phyloP scores from a whole-genome alignment of 2,329 filamentous ascomycete genomes.

The Pseudonectria foliicola region DNA sequence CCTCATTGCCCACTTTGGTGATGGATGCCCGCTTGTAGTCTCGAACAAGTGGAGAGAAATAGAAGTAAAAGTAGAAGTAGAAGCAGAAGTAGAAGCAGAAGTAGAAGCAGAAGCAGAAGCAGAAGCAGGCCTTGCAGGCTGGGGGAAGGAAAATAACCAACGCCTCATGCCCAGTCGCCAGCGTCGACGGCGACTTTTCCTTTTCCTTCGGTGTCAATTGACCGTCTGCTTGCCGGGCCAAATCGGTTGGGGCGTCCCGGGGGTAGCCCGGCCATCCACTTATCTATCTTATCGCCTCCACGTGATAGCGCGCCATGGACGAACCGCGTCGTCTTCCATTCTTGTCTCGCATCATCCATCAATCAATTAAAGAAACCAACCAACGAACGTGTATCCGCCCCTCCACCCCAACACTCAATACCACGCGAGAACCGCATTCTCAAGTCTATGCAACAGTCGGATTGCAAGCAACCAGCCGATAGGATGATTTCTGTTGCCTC shows the following conservation, averaged over 20 bases:
- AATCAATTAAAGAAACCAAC: background rate
- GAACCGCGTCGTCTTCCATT: constrained; percentile 16
- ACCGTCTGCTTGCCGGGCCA: constrained; percentile 17
- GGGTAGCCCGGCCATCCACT: constrained; percentile 2
- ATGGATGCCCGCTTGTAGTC: too few species aligned
- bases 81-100: too few species aligned
- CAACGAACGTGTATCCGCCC: too few species aligned
- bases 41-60: too few species aligned
- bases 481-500: constrained; percentile 37
- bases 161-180: constrained; percentile 19
- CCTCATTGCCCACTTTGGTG: too few species aligned
- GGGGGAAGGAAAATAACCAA: too few species aligned
- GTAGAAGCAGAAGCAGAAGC: too few species aligned
- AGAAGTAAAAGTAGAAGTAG: too few species aligned
- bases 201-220: constrained; percentile 17
- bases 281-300: constrained; percentile 9
- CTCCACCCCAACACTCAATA: constrained; percentile 3
- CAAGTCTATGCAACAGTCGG: constrained; percentile 26
- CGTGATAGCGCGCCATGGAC: constrained; percentile 25
- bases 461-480: constrained; percentile 19
- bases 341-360: constrained; percentile 3
- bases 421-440: background rate
- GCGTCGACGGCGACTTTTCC: constrained; percentile 20
- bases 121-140: too few species aligned
- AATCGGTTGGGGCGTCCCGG: constrained; percentile 20